Evolutionary conservation across 2,329 filamentous ascomycete genomes (phyloP).

Genomic region (Nothophaeocryptopus gaeumannii): DNA sequence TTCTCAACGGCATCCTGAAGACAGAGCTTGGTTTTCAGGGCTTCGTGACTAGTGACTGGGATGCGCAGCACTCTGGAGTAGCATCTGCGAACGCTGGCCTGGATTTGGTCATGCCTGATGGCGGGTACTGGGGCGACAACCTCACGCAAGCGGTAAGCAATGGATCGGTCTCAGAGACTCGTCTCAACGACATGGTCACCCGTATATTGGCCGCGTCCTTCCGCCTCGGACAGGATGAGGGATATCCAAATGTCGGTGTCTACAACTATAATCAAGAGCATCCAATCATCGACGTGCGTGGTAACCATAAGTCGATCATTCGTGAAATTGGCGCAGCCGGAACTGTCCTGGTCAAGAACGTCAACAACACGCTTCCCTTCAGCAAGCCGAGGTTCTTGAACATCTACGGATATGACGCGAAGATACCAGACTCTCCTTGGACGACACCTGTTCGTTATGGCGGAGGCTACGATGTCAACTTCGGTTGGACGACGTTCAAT

Average conservation of each 20-base stretch:
- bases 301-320: conserved; percentile 44
- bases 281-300: conserved; percentile 58
- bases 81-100: conserved; percentile 59
- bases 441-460: conserved; percentile 39
- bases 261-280: conserved; percentile 21
- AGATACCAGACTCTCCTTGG: conserved; percentile 32
- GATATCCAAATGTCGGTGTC: conserved; percentile 20
- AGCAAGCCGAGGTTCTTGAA: conserved; percentile 41
- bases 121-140: conserved; percentile 35
- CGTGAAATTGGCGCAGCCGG: conserved; percentile 52
- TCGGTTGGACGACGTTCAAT: conserved; percentile 31
- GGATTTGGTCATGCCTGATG: conserved; percentile 63
- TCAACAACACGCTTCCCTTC: conserved; percentile 54
- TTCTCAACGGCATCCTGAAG: conserved; percentile 67
- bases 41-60: conserved; percentile 64
- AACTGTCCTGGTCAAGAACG: conserved; percentile 63
- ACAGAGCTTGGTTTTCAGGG: conserved; percentile 71
- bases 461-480: conserved; percentile 41
- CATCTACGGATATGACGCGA: conserved; percentile 42
- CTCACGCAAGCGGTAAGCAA: conserved; percentile 54
- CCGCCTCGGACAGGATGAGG: conserved; percentile 55
- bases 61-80: conserved; percentile 59
- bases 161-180: conserved; percentile 49
- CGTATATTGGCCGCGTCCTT: conserved; percentile 53
- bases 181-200: conserved; percentile 60